phyloP scores from a whole-genome alignment of 2,329 filamentous ascomycete genomes.

The Nannizziopsis barbatae region DNA sequence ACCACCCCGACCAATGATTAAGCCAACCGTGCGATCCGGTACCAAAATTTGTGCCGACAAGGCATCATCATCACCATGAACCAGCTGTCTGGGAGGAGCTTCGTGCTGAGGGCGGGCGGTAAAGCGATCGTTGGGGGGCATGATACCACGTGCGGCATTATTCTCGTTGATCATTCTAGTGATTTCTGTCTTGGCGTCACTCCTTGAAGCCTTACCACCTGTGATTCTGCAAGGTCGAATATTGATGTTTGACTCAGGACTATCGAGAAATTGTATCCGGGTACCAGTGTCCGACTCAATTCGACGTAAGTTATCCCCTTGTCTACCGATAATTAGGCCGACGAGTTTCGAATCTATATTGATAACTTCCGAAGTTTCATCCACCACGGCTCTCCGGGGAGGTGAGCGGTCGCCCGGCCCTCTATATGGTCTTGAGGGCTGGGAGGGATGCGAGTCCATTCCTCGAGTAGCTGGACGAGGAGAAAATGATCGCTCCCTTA shows the following conservation, averaged over 20 bases:
- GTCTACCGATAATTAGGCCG: slow-evolving; percentile 78
- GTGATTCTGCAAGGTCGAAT: slow-evolving; percentile 79
- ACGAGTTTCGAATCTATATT: slow-evolving; percentile 78
- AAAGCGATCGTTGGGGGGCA: slow-evolving; percentile 20
- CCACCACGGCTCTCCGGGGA: slow-evolving; percentile 38
- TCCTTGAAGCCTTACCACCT: slow-evolving; percentile 58
- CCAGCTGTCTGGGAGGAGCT: not conserved
- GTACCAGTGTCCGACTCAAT: slow-evolving; percentile 75
- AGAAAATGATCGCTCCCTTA: slow-evolving; percentile 60
- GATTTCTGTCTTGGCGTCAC: slow-evolving; percentile 71
- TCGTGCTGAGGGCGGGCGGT: slow-evolving; percentile 2
- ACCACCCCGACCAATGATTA: slow-evolving; percentile 87
- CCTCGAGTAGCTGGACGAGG: slow-evolving; percentile 48
- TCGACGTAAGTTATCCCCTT: slow-evolving; percentile 76
- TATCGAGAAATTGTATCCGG: slow-evolving; percentile 76
- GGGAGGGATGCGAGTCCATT: slow-evolving; percentile 48
- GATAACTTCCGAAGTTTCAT: slow-evolving; percentile 70
- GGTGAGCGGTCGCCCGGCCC: slow-evolving; percentile 49
- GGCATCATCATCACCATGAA: slow-evolving; percentile 56
- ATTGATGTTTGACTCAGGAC: slow-evolving; percentile 57
- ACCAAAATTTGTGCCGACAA: slow-evolving; percentile 89
- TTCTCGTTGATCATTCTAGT: slow-evolving; percentile 82
- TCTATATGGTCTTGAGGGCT: slow-evolving; percentile 39
- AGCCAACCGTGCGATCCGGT: slow-evolving; percentile 78
- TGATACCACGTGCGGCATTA: slow-evolving; percentile 40